Base-by-base conservation (phyloP, 257 asterid genomes). In the Solanum clarkiae region DNA sequence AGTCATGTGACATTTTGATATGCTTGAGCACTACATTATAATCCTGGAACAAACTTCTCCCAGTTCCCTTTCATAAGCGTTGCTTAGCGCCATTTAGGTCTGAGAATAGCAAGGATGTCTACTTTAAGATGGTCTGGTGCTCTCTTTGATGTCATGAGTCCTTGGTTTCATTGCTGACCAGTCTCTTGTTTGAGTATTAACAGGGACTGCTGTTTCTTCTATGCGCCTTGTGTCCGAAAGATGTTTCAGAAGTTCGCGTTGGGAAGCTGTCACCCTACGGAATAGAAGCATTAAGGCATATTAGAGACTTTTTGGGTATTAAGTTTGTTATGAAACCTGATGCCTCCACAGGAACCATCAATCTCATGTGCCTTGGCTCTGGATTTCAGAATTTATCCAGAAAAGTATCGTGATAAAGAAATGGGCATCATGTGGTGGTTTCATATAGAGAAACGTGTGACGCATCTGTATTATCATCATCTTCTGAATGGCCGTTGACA, bases 121-220 rank as follows among this genome's bases (percentile, higher is more conserved):
- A n/a, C 56, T 72, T 72, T 72, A 44, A 72, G 80, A 72, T 72
- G 20, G 80, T 72, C 80, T 44, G 36, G 8, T 72, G 56, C 80
- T 72, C 80, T 44, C 56, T 45, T 36, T 20, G 6, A 1, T 72
- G 32, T 36, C 54, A n/a, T 12, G 20, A 20, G 1, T 72, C 45
- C 22, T 44, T 45, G 56, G 55, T 70, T 72, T 47, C 24, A 44
- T 6, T n/a, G 80, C 80, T 72, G 20, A 53, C 65, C 26, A 26
- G 8, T 79, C 47, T 79, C 17, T 62, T 36, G 10, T 68, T 22
- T 89, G 45, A 40, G 77, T 16, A 77, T 84, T 84, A 79, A 86
- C 94, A 94, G 99, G 98, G 96, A 80, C 80, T 97, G 69, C 87
- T 95, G 94, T 97, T 95, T 92, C 93, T 97, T 81, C 94, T 97